Evolutionary conservation across 2,329 filamentous ascomycete genomes (phyloP).

Genomic region (Cladosporium sp.): DNA sequence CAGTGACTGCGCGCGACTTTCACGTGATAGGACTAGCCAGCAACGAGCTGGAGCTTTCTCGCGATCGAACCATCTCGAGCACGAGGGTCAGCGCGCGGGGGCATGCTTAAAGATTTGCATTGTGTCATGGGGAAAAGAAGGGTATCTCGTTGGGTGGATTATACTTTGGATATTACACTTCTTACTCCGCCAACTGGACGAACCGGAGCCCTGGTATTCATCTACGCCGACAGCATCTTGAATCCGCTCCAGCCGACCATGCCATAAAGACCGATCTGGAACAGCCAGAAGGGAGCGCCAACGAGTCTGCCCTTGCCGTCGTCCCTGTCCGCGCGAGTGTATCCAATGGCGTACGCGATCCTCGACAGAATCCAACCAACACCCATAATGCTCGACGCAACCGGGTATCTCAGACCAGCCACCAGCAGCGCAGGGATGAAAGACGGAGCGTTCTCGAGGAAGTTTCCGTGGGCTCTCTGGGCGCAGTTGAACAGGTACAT

Average conservation of each 20-base stretch:
- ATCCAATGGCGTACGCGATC: conserved; percentile 43
- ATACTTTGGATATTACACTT: neutral
- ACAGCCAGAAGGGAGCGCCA: conserved; percentile 29
- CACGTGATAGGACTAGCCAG: too few relatives aligned
- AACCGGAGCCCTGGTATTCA: neutral
- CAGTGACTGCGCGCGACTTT: too few relatives aligned
- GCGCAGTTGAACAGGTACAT: conserved; percentile 46
- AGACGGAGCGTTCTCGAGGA: conserved; percentile 51
- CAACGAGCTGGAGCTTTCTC: too few relatives aligned
- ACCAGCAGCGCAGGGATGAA: conserved; percentile 48
- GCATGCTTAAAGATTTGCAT: too few relatives aligned
- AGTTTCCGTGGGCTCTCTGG: conserved; percentile 50
- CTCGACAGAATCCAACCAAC: conserved; percentile 47
- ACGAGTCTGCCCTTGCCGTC: conserved; percentile 40
- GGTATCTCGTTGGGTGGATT: neutral
- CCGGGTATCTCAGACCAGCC: conserved; percentile 49
- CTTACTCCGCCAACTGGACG: neutral
- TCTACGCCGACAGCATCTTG: conserved; percentile 21
- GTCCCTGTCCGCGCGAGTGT: conserved; percentile 34
- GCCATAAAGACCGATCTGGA: conserved; percentile 26
- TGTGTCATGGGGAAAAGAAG: too few relatives aligned
- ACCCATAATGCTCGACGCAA: conserved; percentile 41
- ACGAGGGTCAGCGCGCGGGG: too few relatives aligned
- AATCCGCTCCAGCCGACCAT: conserved; percentile 26
- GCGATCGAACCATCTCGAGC: too few relatives aligned